Conservation (phyloP, 2,329 filamentous ascomycete genomes). For the Plectosphaerella cucumerina region DNA sequence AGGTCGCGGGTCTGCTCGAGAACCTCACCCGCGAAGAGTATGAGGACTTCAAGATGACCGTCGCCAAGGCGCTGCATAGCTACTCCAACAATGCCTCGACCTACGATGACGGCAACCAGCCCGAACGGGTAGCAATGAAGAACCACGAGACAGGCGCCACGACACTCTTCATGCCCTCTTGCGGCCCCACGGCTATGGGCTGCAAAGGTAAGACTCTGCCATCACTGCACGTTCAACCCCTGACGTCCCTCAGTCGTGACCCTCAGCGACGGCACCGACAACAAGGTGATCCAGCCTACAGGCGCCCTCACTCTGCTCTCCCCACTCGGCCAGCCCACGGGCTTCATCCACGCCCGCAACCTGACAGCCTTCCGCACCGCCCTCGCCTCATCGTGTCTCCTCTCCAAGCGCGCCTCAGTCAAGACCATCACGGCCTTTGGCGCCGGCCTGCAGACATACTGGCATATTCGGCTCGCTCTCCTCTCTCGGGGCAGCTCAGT, state of each 20-base stretch:
- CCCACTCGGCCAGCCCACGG: conserved; percentile 54
- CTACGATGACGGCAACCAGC: conserved; percentile 44
- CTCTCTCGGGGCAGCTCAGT: conserved; percentile 68
- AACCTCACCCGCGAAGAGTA: conserved; percentile 48
- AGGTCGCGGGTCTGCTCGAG: conserved; percentile 52
- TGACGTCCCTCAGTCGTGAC: conserved; percentile 52
- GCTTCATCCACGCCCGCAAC: conserved; percentile 68
- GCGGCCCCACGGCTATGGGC: conserved; percentile 57
- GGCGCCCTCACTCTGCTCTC: conserved; percentile 68
- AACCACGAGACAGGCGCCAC: conserved; percentile 47
- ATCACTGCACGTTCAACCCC: conserved; percentile 4
- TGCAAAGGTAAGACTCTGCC: conserved; percentile 53
- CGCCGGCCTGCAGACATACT: conserved; percentile 85
- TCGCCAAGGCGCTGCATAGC: conserved; percentile 53
- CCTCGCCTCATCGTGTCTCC: conserved; percentile 63
- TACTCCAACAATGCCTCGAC: conserved; percentile 54
- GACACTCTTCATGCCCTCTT: conserved; percentile 72
- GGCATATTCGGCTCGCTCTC: conserved; percentile 84
- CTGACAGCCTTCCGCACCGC: conserved; percentile 80
- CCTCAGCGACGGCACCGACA: conserved; percentile 38
- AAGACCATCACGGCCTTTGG: conserved; percentile 82
- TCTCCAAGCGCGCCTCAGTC: conserved; percentile 62
- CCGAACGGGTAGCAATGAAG: conserved; percentile 44
- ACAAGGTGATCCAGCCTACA: conserved; percentile 43
- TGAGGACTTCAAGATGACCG: conserved; percentile 41